Percentiles rank a stretch among this genome's conserved stretches.
Conservation (phyloP, 2,329 filamentous ascomycete species). For the Ophiostoma australiae region DNA sequence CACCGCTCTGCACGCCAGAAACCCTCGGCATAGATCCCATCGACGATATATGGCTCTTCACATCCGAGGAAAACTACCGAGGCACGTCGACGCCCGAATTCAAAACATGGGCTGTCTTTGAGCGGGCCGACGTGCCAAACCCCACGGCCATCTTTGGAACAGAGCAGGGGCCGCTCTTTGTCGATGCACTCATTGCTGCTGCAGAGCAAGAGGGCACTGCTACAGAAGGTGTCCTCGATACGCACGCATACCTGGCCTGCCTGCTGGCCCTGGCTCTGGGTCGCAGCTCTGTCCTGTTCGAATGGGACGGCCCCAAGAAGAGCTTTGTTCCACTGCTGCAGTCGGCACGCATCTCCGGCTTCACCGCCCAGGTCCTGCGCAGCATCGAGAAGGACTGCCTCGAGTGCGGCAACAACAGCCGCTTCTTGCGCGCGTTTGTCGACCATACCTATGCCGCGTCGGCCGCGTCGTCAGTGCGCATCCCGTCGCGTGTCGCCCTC, state of each 20-base stretch:
- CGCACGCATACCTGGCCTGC: constrained; percentile 49
- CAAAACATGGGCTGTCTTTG: constrained; percentile 67
- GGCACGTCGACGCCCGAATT: constrained; percentile 39
- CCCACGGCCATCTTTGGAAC: constrained; percentile 53
- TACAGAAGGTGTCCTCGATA: constrained; percentile 41
- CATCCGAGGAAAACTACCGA: constrained; percentile 34
- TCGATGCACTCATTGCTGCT: constrained; percentile 58
- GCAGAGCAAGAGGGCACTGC: not conserved
- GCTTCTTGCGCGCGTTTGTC: constrained; percentile 32
- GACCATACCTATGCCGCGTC: constrained; percentile 31
- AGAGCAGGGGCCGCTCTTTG: constrained; percentile 61
- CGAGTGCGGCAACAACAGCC: constrained; percentile 45
- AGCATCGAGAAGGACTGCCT: constrained; percentile 46
- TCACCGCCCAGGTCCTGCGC: constrained; percentile 47
- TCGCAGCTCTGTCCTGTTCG: constrained; percentile 66
- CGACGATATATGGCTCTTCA: constrained; percentile 47
- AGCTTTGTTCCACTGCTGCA: constrained; percentile 49
- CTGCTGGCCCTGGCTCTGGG: constrained; percentile 65
- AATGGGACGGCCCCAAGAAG: constrained; percentile 49
- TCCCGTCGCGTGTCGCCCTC: constrained; percentile 48
- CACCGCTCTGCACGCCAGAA: not conserved
- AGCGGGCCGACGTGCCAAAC: constrained; percentile 37
- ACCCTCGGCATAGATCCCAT: not conserved
- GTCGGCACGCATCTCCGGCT: constrained; percentile 51
- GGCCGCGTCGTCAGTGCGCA: constrained; percentile 34